phyloP scores from a whole-genome alignment of 441 rosid genomes.

The Geranium incanum region DNA sequence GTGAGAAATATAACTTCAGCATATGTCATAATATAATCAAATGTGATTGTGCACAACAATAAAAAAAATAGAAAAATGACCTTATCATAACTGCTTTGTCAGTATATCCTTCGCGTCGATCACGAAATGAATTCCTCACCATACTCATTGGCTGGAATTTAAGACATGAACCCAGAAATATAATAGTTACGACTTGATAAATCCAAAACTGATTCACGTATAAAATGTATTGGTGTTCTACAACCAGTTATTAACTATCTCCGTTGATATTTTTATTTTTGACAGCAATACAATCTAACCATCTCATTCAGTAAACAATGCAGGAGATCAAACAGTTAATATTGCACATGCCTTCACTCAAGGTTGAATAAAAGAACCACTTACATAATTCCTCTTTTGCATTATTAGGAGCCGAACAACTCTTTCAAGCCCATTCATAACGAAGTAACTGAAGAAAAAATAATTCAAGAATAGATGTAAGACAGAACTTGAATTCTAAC shows the following conservation, averaged over 20 bases:
- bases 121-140: conserved; percentile 74
- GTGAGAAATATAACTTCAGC: background rate
- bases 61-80: conserved; percentile 28
- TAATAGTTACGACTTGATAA: background rate
- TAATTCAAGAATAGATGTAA: conserved; percentile 11
- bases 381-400: conserved; percentile 90
- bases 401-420: conserved; percentile 75
- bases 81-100: conserved; percentile 85
- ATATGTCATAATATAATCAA: conserved; percentile 6
- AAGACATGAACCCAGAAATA: conserved; percentile 8
- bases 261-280: background rate
- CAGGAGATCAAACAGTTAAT: background rate
- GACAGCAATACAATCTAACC: background rate
- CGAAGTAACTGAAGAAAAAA: conserved; percentile 52
- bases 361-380: conserved; percentile 21
- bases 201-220: conserved; percentile 23
- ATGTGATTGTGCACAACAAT: conserved; percentile 11
- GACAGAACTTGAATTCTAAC: background rate
- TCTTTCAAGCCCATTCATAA: conserved; percentile 90
- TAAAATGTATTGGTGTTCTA: conserved; percentile 13
- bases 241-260: background rate
- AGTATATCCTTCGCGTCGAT: conserved; percentile 74
- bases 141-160: conserved; percentile 78
- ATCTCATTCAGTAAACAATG: conserved; percentile 8
- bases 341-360: background rate